A percentile compares a stretch with the other conserved stretches of the same genome.
Conservation (phyloP, 2,329 filamentous ascomycete genomes). For the Beauveria sp. region DNA sequence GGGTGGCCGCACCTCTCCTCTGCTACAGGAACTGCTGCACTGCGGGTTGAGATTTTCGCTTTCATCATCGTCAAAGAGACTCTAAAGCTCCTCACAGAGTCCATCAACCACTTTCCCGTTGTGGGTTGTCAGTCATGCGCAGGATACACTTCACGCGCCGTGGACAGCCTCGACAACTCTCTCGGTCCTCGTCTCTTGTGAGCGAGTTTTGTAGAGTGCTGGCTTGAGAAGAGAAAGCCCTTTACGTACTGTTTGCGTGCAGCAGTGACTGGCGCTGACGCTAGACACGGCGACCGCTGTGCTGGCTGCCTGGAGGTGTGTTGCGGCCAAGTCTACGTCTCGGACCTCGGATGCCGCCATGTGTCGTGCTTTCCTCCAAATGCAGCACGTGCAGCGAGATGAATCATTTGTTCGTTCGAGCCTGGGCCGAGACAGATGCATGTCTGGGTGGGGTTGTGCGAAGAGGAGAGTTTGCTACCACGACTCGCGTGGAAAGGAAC, state of each 20-base stretch:
- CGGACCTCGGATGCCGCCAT: conserved; percentile 37
- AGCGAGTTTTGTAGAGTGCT: conserved; percentile 36
- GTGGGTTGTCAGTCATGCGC: no score
- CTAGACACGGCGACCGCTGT: conserved; percentile 23
- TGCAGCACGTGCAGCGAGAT: conserved; percentile 22
- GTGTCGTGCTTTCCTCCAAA: conserved; percentile 27
- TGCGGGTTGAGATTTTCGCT: no score
- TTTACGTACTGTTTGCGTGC: conserved; percentile 34
- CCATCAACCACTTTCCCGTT: no score
- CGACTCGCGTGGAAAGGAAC: conserved; percentile 20
- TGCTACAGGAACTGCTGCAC: background rate
- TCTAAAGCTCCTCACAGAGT: no score
- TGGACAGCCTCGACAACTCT: background rate
- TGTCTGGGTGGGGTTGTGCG: conserved; percentile 27
- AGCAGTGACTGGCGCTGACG: conserved; percentile 39
- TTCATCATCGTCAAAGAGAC: no score
- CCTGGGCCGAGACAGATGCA: conserved; percentile 29
- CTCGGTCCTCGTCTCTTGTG: conserved; percentile 13
- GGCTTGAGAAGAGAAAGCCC: conserved; percentile 16
- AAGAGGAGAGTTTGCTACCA: conserved; percentile 22
- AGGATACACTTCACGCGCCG: no score
- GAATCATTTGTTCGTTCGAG: conserved; percentile 22
- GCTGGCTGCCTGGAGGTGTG: conserved; percentile 27
- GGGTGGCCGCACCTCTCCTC: background rate
- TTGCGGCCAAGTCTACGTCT: conserved; percentile 32